phyloP scores from a whole-genome alignment of 352 stramenopile genomes.

The Phytophthora sojae region DNA sequence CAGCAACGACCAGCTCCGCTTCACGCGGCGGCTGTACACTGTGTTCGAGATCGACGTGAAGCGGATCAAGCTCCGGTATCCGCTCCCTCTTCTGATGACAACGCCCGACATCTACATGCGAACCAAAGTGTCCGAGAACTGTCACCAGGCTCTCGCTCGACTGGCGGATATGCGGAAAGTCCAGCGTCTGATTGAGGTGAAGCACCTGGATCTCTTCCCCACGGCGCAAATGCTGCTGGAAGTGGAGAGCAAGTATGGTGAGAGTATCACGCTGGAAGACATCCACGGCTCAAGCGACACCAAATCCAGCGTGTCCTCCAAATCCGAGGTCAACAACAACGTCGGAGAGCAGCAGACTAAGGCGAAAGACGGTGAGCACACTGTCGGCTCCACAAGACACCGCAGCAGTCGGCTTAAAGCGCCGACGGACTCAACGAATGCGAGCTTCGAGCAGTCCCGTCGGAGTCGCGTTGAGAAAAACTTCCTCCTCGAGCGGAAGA shows the following conservation, averaged over 20 bases:
- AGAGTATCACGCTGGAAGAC: constrained; percentile 91
- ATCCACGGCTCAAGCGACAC: constrained; percentile 59
- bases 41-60: constrained; percentile 90
- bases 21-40: constrained; percentile 86
- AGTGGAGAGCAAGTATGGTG: constrained; percentile 93
- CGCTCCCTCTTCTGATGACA: constrained; percentile 72
- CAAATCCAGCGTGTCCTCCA: constrained; percentile 10
- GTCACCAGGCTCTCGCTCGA: constrained; percentile 75
- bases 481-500: constrained; percentile 62
- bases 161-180: constrained; percentile 75
- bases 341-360: constrained; percentile 2
- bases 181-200: constrained; percentile 59
- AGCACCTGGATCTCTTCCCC: constrained; percentile 81
- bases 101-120: constrained; percentile 92
- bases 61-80: constrained; percentile 87
- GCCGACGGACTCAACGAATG: constrained; percentile 77
- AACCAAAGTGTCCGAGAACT: constrained; percentile 84
- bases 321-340: constrained; percentile 19
- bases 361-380: constrained; percentile 10
- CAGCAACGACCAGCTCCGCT: constrained; percentile 75
- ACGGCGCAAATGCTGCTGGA: constrained; percentile 79
- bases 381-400: constrained; percentile 9
- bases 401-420: constrained; percentile 57
- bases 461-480: constrained; percentile 60
- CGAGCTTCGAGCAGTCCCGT: constrained; percentile 63